A percentile compares a stretch with the other conserved stretches of the same genome.
Conservation (phyloP, 1,284 basidiomycete genomes). For the Singerocomus inundabilis region DNA sequence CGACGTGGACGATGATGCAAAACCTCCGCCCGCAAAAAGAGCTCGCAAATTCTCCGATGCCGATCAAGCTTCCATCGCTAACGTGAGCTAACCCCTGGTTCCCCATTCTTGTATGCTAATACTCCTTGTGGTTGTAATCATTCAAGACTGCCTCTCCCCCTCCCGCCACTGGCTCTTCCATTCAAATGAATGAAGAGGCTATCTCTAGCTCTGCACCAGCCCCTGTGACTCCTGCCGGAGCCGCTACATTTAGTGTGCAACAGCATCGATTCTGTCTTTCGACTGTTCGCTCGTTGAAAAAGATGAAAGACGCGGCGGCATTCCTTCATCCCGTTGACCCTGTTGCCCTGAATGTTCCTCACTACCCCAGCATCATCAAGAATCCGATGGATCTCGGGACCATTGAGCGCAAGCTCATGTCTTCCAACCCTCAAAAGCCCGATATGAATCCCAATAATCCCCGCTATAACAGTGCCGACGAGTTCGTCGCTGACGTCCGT, state of each 20-base stretch:
- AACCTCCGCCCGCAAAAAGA: constrained; percentile 71
- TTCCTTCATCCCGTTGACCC: constrained; percentile 91
- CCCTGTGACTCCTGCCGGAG: constrained; percentile 37
- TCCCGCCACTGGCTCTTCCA: constrained; percentile 46
- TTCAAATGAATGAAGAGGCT: constrained; percentile 35
- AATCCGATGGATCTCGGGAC: constrained; percentile 96
- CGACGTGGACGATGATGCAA: constrained; percentile 50
- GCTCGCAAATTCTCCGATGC: constrained; percentile 54
- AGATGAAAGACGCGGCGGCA: constrained; percentile 78
- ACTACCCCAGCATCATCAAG: constrained; percentile 86
- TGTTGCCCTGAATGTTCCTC: constrained; percentile 87
- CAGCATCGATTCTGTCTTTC: constrained; percentile 85
- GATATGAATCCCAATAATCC: constrained; percentile 68
- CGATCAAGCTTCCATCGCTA: constrained; percentile 52
- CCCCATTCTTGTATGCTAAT: constrained; percentile 32
- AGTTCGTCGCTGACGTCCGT: constrained; percentile 81
- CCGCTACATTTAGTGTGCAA: constrained; percentile 49
- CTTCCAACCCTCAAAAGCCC: constrained; percentile 76
- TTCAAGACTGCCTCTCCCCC: constrained; percentile 72
- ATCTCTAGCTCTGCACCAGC: constrained; percentile 38
- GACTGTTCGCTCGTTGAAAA: constrained; percentile 83
- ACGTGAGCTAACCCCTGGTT: constrained; percentile 58
- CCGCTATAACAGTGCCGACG: constrained; percentile 70
- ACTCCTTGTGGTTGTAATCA: constrained; percentile 13
- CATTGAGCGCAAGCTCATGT: constrained; percentile 82